phyloP scores from a whole-genome alignment of 2,329 filamentous ascomycete genomes.

The Fusarium sp. region DNA sequence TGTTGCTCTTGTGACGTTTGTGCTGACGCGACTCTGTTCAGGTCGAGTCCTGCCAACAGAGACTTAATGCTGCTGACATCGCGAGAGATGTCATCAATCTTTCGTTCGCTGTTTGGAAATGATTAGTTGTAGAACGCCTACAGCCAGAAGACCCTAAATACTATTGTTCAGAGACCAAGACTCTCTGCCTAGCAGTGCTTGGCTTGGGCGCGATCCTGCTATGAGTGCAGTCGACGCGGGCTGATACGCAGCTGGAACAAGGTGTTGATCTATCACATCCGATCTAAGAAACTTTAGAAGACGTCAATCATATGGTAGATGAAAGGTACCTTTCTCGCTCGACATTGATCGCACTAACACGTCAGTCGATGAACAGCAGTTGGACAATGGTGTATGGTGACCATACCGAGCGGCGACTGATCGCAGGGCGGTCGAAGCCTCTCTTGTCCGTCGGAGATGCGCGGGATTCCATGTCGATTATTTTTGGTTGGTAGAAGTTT shows the following conservation, averaged over 20 bases:
- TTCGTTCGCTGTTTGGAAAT: conserved; percentile 47
- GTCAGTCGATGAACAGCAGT: background rate
- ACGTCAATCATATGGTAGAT: too few species aligned
- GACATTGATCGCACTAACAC: conserved; percentile 42
- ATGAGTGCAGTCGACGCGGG: conserved; percentile 50
- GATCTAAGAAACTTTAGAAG: conserved; percentile 1
- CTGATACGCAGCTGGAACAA: conserved; percentile 50
- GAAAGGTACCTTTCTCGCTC: conserved; percentile 32
- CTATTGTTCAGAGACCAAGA: conserved; percentile 54
- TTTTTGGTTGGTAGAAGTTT: background rate
- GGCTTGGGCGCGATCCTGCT: conserved; percentile 44
- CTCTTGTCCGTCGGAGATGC: conserved; percentile 15
- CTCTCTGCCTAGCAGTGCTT: conserved; percentile 47
- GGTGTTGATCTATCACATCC: conserved; percentile 38
- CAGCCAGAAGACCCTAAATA: conserved; percentile 20
- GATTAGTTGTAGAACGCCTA: rapidly evolving
- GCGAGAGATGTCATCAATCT: conserved; percentile 51
- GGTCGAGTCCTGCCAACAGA: conserved; percentile 36
- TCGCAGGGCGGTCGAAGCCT: background rate
- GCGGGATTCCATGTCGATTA: conserved; percentile 30
- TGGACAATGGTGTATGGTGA: rapidly evolving
- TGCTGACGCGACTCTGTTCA: background rate
- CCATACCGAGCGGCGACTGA: conserved; percentile 37
- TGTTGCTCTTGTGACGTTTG: background rate
- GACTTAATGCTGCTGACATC: conserved; percentile 51